phyloP scores from a whole-genome alignment of 1,284 basidiomycete genomes.

The Sporisorium reilianum region DNA sequence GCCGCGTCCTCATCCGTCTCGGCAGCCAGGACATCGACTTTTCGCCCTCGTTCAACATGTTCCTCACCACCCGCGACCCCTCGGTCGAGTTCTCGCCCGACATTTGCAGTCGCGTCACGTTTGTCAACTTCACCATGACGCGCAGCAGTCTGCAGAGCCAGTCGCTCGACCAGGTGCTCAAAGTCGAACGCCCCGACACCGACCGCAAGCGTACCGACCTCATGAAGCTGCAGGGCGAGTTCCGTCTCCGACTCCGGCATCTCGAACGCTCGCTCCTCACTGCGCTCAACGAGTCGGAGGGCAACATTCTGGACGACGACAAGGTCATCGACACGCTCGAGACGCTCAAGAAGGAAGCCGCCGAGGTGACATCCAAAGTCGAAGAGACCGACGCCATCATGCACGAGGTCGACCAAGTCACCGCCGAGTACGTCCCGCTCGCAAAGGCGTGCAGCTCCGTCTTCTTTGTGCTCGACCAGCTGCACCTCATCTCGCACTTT shows the following conservation, averaged over 20 bases:
- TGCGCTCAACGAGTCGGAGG: conserved; percentile 94
- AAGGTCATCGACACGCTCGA: conserved; percentile 98
- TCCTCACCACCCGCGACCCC: conserved; percentile 95
- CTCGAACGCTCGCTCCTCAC: conserved; percentile 93
- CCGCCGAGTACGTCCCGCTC: conserved; percentile 90
- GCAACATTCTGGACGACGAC: conserved; percentile 98
- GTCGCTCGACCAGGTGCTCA: conserved; percentile 95
- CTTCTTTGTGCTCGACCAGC: conserved; percentile 96
- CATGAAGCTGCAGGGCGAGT: conserved; percentile 98
- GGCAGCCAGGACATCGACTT: conserved; percentile 99
- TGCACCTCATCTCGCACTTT: conserved; percentile 94
- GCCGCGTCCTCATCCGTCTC: conserved; percentile 94
- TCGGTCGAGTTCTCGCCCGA: conserved; percentile 98
- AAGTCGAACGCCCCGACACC: conserved; percentile 95
- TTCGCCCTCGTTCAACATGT: conserved; percentile 95
- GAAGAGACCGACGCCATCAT: conserved; percentile 96
- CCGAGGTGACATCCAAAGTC: conserved; percentile 95
- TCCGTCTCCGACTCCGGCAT: conserved; percentile 89
- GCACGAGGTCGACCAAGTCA: conserved; percentile 95
- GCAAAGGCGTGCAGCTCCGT: conserved; percentile 96
- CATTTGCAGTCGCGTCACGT: conserved; percentile 97
- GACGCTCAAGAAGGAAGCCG: conserved; percentile 95
- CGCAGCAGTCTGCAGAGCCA: conserved; percentile 97
- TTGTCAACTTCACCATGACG: conserved; percentile 99
- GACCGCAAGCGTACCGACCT: conserved; percentile 97